Conservation (phyloP, 345 rosid genomes). For the Syzygium aromaticum region DNA sequence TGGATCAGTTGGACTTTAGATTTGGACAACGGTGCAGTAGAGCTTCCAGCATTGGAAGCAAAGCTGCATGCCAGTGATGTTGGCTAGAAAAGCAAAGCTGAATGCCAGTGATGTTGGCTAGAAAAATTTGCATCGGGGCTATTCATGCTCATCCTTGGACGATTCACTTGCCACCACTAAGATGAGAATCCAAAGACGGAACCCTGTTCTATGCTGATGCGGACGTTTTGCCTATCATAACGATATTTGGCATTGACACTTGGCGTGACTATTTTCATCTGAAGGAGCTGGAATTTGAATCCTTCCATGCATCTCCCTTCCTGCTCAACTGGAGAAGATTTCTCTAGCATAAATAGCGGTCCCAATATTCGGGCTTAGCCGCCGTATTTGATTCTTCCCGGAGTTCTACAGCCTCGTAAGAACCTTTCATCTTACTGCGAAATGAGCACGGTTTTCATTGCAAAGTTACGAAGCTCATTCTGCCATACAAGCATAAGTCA, state of each 20-base stretch:
- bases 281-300: not conserved
- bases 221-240: not conserved
- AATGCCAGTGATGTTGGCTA: not conserved
- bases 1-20: slow-evolving; percentile 20
- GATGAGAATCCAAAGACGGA: not conserved
- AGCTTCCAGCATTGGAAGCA: slow-evolving; percentile 13
- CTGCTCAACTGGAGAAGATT: not conserved
- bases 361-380: not conserved
- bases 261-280: not conserved
- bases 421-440: not conserved
- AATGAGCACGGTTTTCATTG: not conserved
- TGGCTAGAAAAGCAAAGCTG: not conserved
- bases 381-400: not conserved
- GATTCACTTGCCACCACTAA: not conserved
- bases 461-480: not conserved
- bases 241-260: not conserved
- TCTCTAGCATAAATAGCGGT: not conserved
- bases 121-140: not conserved
- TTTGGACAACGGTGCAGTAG: slow-evolving; percentile 25
- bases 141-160: not conserved
- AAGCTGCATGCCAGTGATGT: not conserved
- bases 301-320: not conserved
- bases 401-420: not conserved
- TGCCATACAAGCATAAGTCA: not conserved
- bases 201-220: not conserved